A percentile compares a stretch with the other conserved stretches of the same genome.
These are phyloP conservation scores for Aspergillus funiculosus DNA, from an alignment of 495 filamentous ascomycete species.

Conservation along the genomic window DNA sequence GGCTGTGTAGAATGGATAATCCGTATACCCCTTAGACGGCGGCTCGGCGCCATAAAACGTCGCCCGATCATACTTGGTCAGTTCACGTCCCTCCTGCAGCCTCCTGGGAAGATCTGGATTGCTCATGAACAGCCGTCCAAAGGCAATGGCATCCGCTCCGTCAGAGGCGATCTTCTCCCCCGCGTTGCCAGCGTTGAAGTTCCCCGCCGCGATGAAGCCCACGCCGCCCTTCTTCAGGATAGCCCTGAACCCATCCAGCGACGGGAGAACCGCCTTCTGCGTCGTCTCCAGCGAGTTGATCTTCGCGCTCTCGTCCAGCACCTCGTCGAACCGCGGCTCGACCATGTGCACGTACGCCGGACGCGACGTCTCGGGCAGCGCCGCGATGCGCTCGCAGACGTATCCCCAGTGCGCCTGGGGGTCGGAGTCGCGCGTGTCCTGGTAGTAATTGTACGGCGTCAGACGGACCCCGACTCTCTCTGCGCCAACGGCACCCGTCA, in stretches of 20 bases:
- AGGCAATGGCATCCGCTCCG: slow-evolving; percentile 40
- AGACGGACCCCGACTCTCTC: slow-evolving; percentile 39
- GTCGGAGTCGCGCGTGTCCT: slow-evolving; percentile 35
- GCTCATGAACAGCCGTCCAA: slow-evolving; percentile 59
- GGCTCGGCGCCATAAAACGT: slow-evolving; percentile 52
- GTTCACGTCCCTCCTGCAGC: slow-evolving; percentile 47
- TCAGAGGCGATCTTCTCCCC: slow-evolving; percentile 20
- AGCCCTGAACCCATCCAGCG: slow-evolving; percentile 27
- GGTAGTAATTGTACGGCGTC: slow-evolving; percentile 47
- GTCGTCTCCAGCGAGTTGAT: slow-evolving; percentile 23
- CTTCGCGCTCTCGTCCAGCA: slow-evolving; percentile 41
- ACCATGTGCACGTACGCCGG: slow-evolving; percentile 40
- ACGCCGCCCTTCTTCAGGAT: slow-evolving; percentile 29
- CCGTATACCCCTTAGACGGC: slow-evolving; percentile 54
- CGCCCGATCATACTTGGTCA: slow-evolving; percentile 50
- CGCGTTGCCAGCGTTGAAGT: slow-evolving; percentile 27
- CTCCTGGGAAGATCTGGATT: slow-evolving; percentile 62
- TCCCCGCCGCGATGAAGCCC: slow-evolving; percentile 28
- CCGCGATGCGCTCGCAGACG: slow-evolving; percentile 21
- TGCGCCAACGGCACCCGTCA: slow-evolving; percentile 21
- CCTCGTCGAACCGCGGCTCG: slow-evolving; percentile 42
- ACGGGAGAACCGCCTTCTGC: slow-evolving; percentile 17
- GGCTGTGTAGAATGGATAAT: slow-evolving; percentile 38
- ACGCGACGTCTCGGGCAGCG: slow-evolving; percentile 17
- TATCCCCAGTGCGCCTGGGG: slow-evolving; percentile 25